phyloP scores from a whole-genome alignment of 1,139 yeast genomes.

The Yamadazyma friedrichii region DNA sequence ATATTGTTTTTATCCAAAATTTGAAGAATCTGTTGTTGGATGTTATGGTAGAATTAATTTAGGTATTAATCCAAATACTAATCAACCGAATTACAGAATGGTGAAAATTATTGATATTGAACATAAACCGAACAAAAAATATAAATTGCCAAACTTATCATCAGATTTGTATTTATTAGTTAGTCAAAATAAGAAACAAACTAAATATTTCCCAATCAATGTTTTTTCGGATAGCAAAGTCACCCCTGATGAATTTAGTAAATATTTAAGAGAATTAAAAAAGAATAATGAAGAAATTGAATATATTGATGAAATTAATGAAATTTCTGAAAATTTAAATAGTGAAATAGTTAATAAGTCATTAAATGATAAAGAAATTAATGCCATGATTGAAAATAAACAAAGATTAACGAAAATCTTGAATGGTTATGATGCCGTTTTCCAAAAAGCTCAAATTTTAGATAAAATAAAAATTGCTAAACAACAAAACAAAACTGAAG shows the following conservation, averaged over 20 bases:
- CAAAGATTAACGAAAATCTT: constrained; percentile 57
- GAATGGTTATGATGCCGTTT: constrained; percentile 67
- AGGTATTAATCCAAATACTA: constrained; percentile 64
- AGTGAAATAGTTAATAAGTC: constrained; percentile 60
- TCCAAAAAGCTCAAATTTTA: constrained; percentile 68
- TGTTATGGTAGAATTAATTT: constrained; percentile 82
- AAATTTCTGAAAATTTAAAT: constrained; percentile 57
- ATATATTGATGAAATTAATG: constrained; percentile 61
- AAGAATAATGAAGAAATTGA: constrained; percentile 64
- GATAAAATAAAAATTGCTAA: constrained; percentile 77
- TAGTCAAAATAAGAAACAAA: constrained; percentile 64
- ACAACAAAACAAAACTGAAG: constrained; percentile 57
- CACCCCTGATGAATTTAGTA: constrained; percentile 65
- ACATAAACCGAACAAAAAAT: constrained; percentile 52
- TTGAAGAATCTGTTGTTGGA: constrained; percentile 65
- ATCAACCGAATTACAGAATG: constrained; percentile 73
- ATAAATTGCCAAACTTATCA: constrained; percentile 52
- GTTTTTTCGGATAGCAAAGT: constrained; percentile 77
- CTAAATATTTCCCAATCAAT: constrained; percentile 71
- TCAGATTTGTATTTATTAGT: constrained; percentile 64
- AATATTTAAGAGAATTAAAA: constrained; percentile 61
- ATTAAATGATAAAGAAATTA: constrained; percentile 73
- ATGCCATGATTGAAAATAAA: constrained; percentile 67
- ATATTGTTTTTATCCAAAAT: constrained; percentile 80
- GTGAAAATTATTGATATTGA: constrained; percentile 73